Evolutionary conservation across 768 basidiomycete genomes (phyloP), one percentile per base, ranked within the genome.

Genomic region (Lactarius deliciosus): DNA sequence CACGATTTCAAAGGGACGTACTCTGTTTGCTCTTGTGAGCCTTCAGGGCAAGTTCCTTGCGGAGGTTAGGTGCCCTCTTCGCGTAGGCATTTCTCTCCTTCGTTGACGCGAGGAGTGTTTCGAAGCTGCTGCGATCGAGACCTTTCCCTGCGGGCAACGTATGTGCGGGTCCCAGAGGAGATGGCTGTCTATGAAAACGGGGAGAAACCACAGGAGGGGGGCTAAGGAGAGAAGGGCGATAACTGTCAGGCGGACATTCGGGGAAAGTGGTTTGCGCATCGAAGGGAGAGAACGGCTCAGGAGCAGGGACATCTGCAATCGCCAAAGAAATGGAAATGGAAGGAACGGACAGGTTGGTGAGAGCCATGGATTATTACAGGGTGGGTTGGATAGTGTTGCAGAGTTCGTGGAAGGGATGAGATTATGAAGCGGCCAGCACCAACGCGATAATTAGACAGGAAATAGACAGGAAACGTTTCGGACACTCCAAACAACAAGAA

Each of bases 21-120:
- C 92, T 79, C 77, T 91, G 88, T 79, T 88, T 91, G 73, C 81
- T 84, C 78, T 81, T 85, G 76, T 91, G 90, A 60, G 82, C 83
- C 76, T 87, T 90, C 64, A 89, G 76, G 13, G 88, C 87, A 59
- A 90, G 85, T 76, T 92, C 88, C 77, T 86, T 90, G 70, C 88
- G 85, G 60, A 92, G 81, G 76, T 90, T 84, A 25, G 79, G 79
- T 32, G 76, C 76, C 74, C 77, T 82, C 75, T 82, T 87, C 15
- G 81, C 64, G 30, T 74, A 73, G 20, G 79, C 75, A 72, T 83
- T 85, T 71, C 84, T 80, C 69, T 88, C 86, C 73, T 81, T 83
- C 50, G 86, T 83, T 38, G 85, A 80, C 66, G 81, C 82, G 66
- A 93, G 81, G 70, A 91, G 76, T 50, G 80, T 81, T 70, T 88